Evolutionary conservation across 1,284 basidiomycete species (phyloP).

Genomic region (Rhodotorula sp.): DNA sequence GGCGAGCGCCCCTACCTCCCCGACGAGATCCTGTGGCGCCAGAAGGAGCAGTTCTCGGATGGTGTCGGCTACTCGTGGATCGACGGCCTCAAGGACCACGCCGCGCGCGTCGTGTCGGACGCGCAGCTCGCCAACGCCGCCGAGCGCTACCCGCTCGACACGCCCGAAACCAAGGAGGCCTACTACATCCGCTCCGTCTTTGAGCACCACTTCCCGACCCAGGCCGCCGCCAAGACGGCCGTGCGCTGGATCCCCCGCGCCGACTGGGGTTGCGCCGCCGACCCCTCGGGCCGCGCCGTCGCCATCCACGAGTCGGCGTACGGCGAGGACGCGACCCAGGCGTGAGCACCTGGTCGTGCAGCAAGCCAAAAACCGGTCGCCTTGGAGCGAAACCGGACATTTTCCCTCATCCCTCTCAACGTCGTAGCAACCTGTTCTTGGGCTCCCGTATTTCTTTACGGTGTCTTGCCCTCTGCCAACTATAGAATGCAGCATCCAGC

Average conservation of each 20-base stretch:
- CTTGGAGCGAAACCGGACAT: no score
- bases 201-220: conserved; percentile 71
- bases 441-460: no score
- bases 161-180: conserved; percentile 96
- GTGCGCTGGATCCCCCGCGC: conserved; percentile 66
- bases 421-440: no score
- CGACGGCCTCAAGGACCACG: conserved; percentile 95
- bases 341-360: conserved; percentile 56
- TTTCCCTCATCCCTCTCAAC: no score
- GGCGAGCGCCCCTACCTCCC: conserved; percentile 93
- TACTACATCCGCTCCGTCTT: conserved; percentile 95
- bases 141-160: conserved; percentile 76
- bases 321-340: conserved; percentile 23
- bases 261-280: conserved; percentile 65
- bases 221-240: conserved; percentile 86
- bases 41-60: conserved; percentile 99
- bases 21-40: conserved; percentile 92
- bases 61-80: conserved; percentile 99
- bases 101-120: conserved; percentile 73
- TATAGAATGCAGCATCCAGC: no score
- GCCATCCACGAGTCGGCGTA: conserved; percentile 95
- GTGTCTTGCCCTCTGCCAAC: no score
- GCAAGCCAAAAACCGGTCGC: conserved; percentile 47
- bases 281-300: conserved; percentile 93
- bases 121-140: conserved; percentile 73